Conservation (phyloP, 345 rosid species). For the Dipteronia sinensis region DNA sequence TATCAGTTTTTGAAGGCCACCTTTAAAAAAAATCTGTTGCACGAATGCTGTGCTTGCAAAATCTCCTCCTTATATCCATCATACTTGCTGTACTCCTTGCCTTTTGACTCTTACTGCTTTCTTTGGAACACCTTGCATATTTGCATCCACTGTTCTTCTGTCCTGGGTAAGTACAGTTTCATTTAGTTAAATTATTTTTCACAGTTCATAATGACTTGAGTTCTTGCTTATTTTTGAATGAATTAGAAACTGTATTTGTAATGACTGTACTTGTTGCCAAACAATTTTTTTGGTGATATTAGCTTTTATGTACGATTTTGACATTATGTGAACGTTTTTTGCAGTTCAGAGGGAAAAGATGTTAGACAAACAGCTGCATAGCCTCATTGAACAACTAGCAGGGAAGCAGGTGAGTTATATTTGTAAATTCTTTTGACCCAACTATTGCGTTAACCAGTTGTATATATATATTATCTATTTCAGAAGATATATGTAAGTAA, state of each 20-base stretch:
- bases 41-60: not conserved
- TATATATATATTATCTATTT: constrained; percentile 12
- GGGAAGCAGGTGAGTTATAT: constrained; percentile 68
- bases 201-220: not conserved
- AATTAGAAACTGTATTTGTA: not conserved
- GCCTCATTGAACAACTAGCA: constrained; percentile 87
- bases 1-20: not conserved
- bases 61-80: no score
- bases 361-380: constrained; percentile 88
- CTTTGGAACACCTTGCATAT: not conserved
- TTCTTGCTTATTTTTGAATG: not conserved
- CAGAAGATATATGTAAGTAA: constrained; percentile 1
- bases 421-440: not conserved
- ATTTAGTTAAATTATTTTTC: constrained; percentile 9
- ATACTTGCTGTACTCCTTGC: not conserved
- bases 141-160: not conserved
- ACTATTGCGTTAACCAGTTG: not conserved
- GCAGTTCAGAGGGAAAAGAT: constrained; percentile 93
- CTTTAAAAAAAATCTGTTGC: not conserved
- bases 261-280: not conserved
- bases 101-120: not conserved
- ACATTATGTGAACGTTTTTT: constrained; percentile 11
- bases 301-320: not conserved
- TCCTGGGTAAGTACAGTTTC: not conserved
- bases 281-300: not conserved